These are phyloP conservation scores for Galerina sulciceps DNA, from an alignment of 768 basidiomycete genomes.

Conservation along the genomic window DNA sequence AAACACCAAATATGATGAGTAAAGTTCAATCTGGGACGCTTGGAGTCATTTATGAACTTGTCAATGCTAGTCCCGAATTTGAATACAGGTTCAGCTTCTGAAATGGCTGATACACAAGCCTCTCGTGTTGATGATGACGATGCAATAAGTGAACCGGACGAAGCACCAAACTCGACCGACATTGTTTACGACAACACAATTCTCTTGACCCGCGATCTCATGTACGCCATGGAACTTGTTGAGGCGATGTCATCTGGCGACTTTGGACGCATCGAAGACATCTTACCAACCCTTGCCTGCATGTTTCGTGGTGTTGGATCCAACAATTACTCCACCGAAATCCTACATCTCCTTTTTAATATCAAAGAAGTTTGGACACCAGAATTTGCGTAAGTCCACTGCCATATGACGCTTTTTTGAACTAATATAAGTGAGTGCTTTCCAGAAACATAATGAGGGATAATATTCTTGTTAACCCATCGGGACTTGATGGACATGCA, in stretches of 20 bases:
- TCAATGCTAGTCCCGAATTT: conserved; percentile 15
- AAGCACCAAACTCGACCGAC: not conserved
- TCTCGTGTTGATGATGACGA: no score
- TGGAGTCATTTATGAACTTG: conserved; percentile 30
- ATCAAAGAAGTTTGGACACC: conserved; percentile 38
- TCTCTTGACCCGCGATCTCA: conserved; percentile 31
- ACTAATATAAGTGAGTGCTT: not conserved
- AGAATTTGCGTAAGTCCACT: conserved; percentile 29
- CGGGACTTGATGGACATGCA: conserved; percentile 33
- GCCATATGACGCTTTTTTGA: not conserved
- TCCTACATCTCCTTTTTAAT: conserved; percentile 31
- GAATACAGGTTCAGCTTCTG: no score
- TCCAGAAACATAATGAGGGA: conserved; percentile 40
- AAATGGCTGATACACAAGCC: no score
- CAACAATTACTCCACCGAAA: conserved; percentile 36
- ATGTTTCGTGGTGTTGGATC: conserved; percentile 36
- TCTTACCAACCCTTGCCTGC: conserved; percentile 24
- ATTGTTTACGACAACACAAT: conserved; percentile 25
- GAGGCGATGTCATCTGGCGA: conserved; percentile 33
- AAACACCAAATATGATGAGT: conserved; percentile 22
- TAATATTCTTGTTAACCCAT: conserved; percentile 36
- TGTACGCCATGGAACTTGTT: conserved; percentile 32
- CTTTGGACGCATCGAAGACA: conserved; percentile 35
- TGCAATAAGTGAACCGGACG: no score
- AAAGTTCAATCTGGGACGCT: conserved; percentile 43